These are phyloP conservation scores for Botrytis pseudocinerea DNA, from an alignment of 2,329 filamentous ascomycete genomes.

Conservation along the genomic window DNA sequence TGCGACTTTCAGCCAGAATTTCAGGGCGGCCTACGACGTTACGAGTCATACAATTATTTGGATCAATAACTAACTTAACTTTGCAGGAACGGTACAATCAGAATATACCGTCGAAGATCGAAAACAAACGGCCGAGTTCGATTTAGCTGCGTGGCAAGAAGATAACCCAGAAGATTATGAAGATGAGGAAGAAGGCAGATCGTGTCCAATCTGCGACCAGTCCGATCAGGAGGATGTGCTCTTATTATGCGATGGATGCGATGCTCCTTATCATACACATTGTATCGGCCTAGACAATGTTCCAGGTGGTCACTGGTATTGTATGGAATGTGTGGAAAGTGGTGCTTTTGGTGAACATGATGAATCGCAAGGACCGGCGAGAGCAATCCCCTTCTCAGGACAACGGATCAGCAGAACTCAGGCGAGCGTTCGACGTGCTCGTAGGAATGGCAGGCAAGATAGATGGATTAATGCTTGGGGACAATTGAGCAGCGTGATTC, in stretches of 20 bases:
- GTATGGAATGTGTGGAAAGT: conserved; percentile 69
- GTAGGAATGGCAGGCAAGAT: conserved; percentile 65
- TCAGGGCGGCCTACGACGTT: not conserved
- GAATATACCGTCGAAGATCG: conserved; percentile 73
- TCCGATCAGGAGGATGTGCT: conserved; percentile 81
- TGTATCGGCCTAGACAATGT: conserved; percentile 81
- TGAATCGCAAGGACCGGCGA: not conserved
- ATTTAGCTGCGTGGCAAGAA: conserved; percentile 72
- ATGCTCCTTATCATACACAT: conserved; percentile 86
- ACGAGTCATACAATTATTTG: not conserved
- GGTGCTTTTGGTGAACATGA: conserved; percentile 2
- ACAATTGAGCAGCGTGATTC: conserved; percentile 60
- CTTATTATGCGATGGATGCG: conserved; percentile 88
- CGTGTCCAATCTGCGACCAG: conserved; percentile 82
- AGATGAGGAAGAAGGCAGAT: conserved; percentile 65
- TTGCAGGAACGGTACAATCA: conserved; percentile 54
- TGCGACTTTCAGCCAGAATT: not conserved
- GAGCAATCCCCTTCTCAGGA: conserved; percentile 22
- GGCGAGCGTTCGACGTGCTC: conserved; percentile 54
- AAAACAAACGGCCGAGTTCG: conserved; percentile 87
- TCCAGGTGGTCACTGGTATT: conserved; percentile 83
- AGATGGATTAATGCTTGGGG: conserved; percentile 90
- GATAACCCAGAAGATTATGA: conserved; percentile 63
- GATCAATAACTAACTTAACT: conserved; percentile 27
- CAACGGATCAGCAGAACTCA: conserved; percentile 51